phyloP scores from a whole-genome alignment of 257 asterid species.

The Solanum etuberosum region DNA sequence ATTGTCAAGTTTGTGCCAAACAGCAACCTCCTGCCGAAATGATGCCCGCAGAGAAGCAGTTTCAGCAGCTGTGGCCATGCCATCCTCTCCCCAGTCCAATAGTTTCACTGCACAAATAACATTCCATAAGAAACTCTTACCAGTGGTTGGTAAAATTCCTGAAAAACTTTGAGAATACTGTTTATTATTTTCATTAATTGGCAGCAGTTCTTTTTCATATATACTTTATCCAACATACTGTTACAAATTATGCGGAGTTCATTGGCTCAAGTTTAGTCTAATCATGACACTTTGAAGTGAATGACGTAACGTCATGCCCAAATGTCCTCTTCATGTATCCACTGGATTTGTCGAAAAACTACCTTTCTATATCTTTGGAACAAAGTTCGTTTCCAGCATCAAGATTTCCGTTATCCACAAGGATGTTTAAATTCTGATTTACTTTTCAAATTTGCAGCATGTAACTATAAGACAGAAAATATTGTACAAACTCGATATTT shows the following conservation, averaged over 20 bases:
- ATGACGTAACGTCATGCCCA: background rate
- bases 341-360: no score
- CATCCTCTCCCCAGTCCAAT: constrained; percentile 93
- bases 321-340: no score
- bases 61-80: constrained; percentile 68
- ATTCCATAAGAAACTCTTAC: background rate
- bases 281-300: background rate
- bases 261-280: background rate
- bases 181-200: background rate
- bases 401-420: background rate
- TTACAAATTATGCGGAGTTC: background rate
- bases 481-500: background rate
- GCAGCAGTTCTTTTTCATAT: background rate
- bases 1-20: constrained; percentile 84
- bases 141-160: background rate
- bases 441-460: background rate
- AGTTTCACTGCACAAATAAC: constrained; percentile 44
- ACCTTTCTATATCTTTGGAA: no score
- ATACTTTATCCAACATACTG: background rate
- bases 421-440: background rate
- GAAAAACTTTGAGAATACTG: background rate
- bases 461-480: background rate
- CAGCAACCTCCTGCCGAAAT: constrained; percentile 72
- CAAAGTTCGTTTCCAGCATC: no score
- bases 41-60: constrained; percentile 67